Evolutionary conservation across 495 filamentous ascomycete species (phyloP), one percentile per base, ranked within the genome.

Genomic region (Xylaria longipes): DNA sequence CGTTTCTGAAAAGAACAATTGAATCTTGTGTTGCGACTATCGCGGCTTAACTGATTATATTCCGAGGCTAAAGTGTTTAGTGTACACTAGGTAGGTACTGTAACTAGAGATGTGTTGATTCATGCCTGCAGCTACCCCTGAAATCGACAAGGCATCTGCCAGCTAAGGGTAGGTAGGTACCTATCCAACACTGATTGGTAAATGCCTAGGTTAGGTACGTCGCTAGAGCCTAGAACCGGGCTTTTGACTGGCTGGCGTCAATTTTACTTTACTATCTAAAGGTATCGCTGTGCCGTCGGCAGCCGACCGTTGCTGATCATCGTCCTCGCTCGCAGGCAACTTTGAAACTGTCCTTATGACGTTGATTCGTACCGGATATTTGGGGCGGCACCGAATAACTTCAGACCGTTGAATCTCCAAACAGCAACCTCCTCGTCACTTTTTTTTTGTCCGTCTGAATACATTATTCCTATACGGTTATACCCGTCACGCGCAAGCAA

Each of bases 61-160:
- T 22, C 31, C 6, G n/a, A 60, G 58, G 58, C 31, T 39, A 33
- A 35, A 27, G 50, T 37, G 35, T 37, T 37, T 37, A 50, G n/a
- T 2, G 6, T 25, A 22, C 22, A 39, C 31, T 12, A 8, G 25
- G 43, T 31, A 50, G 22, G 5, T 65, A 48, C 63, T 45, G 20
- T 50, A 29, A 65, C 63, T 41, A 46, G 61, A 39, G 33, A 14
- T 60, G 29, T 50, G 46, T 27, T 62, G 58, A 43, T 43, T 62
- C 58, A 62, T 25, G 57, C 37, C 58, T 43, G 58, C 58, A 63
- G 60, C 60, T 63, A 63, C 60, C 60, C 60, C 60, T 63, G 60
- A 20, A 63, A 63, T 29, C 15, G 37, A 14, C 25, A 63, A 33
- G 54, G 15, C 29, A 27, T 50, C n/a, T 22, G 46, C 46, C 46